Conservation (phyloP, 176 grass and related monocot genomes). For the Avena atlantica region DNA sequence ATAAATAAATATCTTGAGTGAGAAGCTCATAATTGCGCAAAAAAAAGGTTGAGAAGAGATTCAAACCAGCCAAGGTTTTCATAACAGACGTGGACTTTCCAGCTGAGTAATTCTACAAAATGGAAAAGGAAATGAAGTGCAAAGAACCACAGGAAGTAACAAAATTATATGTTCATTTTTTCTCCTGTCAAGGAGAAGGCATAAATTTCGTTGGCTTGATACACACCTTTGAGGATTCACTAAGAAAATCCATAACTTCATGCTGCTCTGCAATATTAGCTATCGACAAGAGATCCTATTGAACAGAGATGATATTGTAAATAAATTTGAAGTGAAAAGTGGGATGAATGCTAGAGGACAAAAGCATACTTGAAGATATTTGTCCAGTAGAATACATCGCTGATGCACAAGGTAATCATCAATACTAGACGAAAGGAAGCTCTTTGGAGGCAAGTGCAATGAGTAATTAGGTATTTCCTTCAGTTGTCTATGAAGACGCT, state of each 20-base stretch:
- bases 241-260: conserved; percentile 98
- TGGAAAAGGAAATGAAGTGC: conserved; percentile 28
- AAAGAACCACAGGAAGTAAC: conserved; percentile 34
- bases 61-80: conserved; percentile 92
- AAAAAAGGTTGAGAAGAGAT: not conserved
- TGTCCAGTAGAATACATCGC: conserved; percentile 95
- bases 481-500: conserved; percentile 82
- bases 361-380: conserved; percentile 88
- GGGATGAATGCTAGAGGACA: conserved; percentile 21
- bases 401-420: conserved; percentile 99
- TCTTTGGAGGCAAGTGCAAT: conserved; percentile 95
- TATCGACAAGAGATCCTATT: conserved; percentile 88
- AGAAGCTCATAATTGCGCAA: conserved; percentile 37
- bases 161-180: conserved; percentile 12
- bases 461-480: conserved; percentile 99
- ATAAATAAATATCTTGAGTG: conserved; percentile 17
- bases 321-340: conserved; percentile 42
- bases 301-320: conserved; percentile 47
- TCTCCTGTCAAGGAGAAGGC: conserved; percentile 36
- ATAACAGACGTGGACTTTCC: conserved; percentile 96
- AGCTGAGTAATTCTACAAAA: conserved; percentile 91
- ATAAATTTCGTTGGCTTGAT: conserved; percentile 9
- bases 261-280: conserved; percentile 93
- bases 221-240: conserved; percentile 83
- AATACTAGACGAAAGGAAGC: conserved; percentile 94